Evolutionary conservation across 2,329 filamentous ascomycete species (phyloP).

Genomic region (Fusarium sp.): DNA sequence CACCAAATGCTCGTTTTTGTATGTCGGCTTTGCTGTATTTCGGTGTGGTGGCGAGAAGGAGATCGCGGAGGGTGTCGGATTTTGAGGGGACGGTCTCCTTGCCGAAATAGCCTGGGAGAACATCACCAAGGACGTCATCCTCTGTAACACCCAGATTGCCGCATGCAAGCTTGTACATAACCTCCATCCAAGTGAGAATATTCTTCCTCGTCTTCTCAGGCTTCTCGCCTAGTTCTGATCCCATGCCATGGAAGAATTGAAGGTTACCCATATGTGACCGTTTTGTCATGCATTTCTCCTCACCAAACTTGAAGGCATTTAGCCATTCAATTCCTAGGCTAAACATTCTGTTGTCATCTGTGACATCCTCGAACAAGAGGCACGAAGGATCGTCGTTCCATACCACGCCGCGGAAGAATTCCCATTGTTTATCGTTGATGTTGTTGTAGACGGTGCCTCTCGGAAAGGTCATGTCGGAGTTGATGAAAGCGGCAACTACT

Average conservation of each 20-base stretch:
- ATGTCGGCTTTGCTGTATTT: conserved; percentile 23
- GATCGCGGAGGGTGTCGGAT: conserved; percentile 14
- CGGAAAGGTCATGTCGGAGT: conserved; percentile 27
- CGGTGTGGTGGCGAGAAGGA: conserved; percentile 29
- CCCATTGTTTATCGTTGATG: conserved; percentile 34
- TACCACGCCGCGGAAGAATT: conserved; percentile 29
- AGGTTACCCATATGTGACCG: conserved; percentile 36
- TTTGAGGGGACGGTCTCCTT: conserved; percentile 8
- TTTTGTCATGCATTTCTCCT: conserved; percentile 31
- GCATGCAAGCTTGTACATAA: conserved; percentile 38
- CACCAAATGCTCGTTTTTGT: conserved; percentile 20
- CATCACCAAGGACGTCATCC: background rate
- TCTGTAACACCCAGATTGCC: conserved; percentile 12
- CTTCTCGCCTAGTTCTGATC: conserved; percentile 15
- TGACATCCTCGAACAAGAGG: conserved; percentile 19
- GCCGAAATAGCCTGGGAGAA: background rate
- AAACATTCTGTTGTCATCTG: conserved; percentile 25
- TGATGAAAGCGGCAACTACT: conserved; percentile 29
- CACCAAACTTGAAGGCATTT: conserved; percentile 26
- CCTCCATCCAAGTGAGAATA: conserved; percentile 27
- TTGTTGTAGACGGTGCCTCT: conserved; percentile 37
- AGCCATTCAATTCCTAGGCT: conserved; percentile 23
- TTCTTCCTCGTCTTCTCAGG: conserved; percentile 16
- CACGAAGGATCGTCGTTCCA: conserved; percentile 40
- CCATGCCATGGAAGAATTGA: conserved; percentile 37